These are phyloP conservation scores for Quercus tomentella DNA, from an alignment of 331 rosid species.

Conservation along the genomic window DNA sequence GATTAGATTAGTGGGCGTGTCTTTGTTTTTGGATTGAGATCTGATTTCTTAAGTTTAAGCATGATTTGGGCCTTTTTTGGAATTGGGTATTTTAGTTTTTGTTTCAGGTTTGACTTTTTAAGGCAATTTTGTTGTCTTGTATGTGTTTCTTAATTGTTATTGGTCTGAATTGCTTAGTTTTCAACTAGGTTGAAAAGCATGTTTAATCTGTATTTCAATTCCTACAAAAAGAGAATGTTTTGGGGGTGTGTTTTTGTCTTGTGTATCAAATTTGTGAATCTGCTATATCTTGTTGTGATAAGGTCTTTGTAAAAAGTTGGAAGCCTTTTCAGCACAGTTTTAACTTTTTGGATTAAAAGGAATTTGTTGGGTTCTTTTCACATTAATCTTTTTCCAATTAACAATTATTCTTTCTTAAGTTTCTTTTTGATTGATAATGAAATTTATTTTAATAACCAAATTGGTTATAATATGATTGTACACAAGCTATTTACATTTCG, in stretches of 20 bases:
- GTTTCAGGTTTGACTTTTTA: background rate
- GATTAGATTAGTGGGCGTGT: background rate
- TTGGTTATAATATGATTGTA: background rate
- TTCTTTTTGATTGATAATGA: background rate
- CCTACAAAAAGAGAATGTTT: background rate
- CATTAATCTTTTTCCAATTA: background rate
- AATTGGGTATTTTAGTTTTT: background rate
- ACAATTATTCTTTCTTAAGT: background rate
- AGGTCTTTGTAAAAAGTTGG: slow-evolving; percentile 20
- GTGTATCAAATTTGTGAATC: slow-evolving; percentile 3
- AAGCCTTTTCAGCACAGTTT: slow-evolving; percentile 15
- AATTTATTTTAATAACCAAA: background rate
- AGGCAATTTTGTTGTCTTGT: background rate
- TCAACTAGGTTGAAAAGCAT: background rate
- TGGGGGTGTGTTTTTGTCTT: background rate
- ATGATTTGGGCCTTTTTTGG: background rate
- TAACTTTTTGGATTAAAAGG: slow-evolving; percentile 20
- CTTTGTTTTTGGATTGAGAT: background rate
- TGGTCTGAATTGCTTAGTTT: background rate
- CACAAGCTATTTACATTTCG: background rate
- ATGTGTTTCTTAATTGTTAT: background rate
- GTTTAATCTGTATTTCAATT: background rate
- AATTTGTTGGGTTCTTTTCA: background rate
- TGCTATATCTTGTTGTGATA: background rate
- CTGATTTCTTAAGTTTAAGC: background rate